Evolutionary conservation across 306 rosid species (phyloP), one percentile per base, ranked within the genome.

Genomic region (Acacia melanoxylon): DNA sequence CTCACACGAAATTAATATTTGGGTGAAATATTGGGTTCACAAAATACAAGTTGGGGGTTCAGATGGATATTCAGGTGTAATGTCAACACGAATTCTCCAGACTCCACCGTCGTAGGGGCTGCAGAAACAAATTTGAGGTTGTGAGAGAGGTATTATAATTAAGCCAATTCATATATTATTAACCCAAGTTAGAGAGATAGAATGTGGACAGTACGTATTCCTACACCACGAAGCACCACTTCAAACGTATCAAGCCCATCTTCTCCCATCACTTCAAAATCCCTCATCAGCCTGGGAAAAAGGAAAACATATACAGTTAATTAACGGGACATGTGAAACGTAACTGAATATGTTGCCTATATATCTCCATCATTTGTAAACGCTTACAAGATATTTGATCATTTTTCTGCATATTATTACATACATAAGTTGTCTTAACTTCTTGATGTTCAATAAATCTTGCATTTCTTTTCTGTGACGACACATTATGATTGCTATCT

Each of bases 1-100:
- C 99, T 92, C 83, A 95, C 97, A 88, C 41, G 1, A 37, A 72
- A 84, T 95, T 93, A 69, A 93, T 97, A 83, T 95, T 95, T 10
- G 99, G 99, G 86, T 95, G 99, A 93, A 52, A 91, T 20, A 54
- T 89, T 68, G 85, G 85, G 88, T 91, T 89, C 84, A 86, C 86
- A 78, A 91, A 91, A 40, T 85, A 87, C 37, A 91, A 83, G 33
- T 88, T 88, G 88, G 91, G 51, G 95, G 85, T 82, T 86, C 84
- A 78, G 86, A 89, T 22, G 95, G 95, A 78, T 88, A 89, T 14
- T 90, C 93, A 16, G 86, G 92, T 1, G 91, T 92, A 82, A 91
- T 85, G 78, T 89, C 89, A 5, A 89, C 93, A 10, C 79, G 87
- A 74, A 89, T 83, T 86, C 88, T 91, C 95, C 95, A 89, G 41